phyloP scores from a whole-genome alignment of 1,284 basidiomycete genomes.

The Trichosporon ovoides region DNA sequence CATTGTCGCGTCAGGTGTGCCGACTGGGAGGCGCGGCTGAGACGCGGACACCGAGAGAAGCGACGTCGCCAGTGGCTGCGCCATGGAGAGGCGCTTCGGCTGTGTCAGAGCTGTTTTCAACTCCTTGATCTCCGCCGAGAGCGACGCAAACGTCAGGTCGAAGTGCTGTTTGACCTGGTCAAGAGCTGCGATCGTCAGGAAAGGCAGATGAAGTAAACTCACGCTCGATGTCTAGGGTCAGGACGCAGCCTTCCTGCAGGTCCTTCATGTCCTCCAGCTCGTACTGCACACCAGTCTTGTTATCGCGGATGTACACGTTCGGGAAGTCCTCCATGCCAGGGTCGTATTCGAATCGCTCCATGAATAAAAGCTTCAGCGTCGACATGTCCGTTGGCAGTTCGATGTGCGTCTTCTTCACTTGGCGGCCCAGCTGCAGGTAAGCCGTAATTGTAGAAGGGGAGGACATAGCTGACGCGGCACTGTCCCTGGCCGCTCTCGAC shows the following conservation, averaged over 20 bases:
- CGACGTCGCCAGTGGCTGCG: slow-evolving; percentile 46
- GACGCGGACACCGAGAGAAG: slow-evolving; percentile 28
- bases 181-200: slow-evolving; percentile 58
- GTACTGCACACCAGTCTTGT: slow-evolving; percentile 83
- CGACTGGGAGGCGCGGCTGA: background rate
- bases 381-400: slow-evolving; percentile 57
- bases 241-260: slow-evolving; percentile 75
- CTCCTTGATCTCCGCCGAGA: slow-evolving; percentile 91
- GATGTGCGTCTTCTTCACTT: slow-evolving; percentile 80
- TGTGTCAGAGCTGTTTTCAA: slow-evolving; percentile 58
- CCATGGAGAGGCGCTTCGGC: slow-evolving; percentile 50
- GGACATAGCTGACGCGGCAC: background rate
- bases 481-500: too few relatives aligned
- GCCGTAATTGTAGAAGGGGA: too few relatives aligned
- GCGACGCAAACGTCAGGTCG: slow-evolving; percentile 73
- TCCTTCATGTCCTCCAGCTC: slow-evolving; percentile 95
- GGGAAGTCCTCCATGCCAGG: slow-evolving; percentile 91
- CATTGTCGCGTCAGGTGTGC: slow-evolving; percentile 22
- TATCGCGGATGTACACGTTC: slow-evolving; percentile 90
- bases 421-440: slow-evolving; percentile 84
- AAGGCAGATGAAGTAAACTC: slow-evolving; percentile 47
- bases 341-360: slow-evolving; percentile 92
- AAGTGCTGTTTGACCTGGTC: slow-evolving; percentile 99
- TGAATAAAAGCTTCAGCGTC: slow-evolving; percentile 62
- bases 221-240: slow-evolving; percentile 96